phyloP scores from a whole-genome alignment of 1,284 basidiomycete genomes.

The Fomes fomentarius region DNA sequence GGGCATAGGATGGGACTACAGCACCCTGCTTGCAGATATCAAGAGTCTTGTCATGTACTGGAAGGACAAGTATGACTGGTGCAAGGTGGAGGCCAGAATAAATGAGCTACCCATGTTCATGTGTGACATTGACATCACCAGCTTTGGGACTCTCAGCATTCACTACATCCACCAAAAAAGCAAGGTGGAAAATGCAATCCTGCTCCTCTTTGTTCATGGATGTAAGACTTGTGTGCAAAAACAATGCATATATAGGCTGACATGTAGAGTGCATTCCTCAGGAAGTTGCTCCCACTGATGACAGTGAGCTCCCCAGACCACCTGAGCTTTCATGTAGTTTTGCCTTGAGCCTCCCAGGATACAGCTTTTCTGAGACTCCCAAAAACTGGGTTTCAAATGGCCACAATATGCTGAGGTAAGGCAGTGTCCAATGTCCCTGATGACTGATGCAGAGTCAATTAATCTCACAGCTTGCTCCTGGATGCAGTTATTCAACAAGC shows the following conservation, averaged over 20 bases:
- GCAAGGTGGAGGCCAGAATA: conserved; percentile 43
- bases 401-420: conserved; percentile 19
- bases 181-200: conserved; percentile 43
- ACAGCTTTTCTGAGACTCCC: conserved; percentile 38
- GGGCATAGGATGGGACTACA: conserved; percentile 48
- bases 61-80: conserved; percentile 52
- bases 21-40: conserved; percentile 49
- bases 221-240: conserved; percentile 38
- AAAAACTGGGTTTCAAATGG: conserved; percentile 38
- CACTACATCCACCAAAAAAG: conserved; percentile 57
- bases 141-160: conserved; percentile 45
- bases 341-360: conserved; percentile 47
- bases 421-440: not conserved
- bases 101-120: conserved; percentile 55
- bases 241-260: not conserved
- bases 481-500: conserved; percentile 43
- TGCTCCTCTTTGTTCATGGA: conserved; percentile 56
- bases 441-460: too few relatives aligned
- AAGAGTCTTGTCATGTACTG: conserved; percentile 45
- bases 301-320: conserved; percentile 27
- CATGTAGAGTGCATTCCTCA: conserved; percentile 8
- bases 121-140: conserved; percentile 45
- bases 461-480: too few relatives aligned
- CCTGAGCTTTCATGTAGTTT: conserved; percentile 50
- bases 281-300: conserved; percentile 36